These are phyloP conservation scores for Trichocladium uniseriatum DNA, from an alignment of 495 filamentous ascomycete species.

Conservation along the genomic window DNA sequence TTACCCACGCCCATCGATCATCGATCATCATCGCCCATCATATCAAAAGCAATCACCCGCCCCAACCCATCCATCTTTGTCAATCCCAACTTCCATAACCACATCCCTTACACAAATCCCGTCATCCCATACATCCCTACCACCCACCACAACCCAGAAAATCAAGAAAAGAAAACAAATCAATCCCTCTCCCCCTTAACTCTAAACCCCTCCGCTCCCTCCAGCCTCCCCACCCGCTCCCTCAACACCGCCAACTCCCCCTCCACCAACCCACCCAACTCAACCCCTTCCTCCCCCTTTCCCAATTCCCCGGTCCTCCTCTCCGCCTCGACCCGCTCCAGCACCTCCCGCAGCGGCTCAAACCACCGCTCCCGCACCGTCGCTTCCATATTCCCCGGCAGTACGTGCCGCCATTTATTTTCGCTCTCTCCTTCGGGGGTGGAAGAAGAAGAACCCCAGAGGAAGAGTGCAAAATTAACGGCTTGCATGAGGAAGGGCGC, in stretches of 20 bases:
- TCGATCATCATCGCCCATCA: too few relatives aligned
- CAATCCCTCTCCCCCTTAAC: slow-evolving; percentile 5
- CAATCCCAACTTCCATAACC: too few relatives aligned
- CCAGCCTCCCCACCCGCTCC: slow-evolving; percentile 27
- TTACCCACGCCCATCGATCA: too few relatives aligned
- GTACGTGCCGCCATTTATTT: slow-evolving; percentile 28
- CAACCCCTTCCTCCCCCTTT: slow-evolving; percentile 1
- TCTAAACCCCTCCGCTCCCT: slow-evolving; percentile 11
- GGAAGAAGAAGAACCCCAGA: slow-evolving; percentile 27
- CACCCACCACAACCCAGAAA: not conserved
- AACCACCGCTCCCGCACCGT: slow-evolving; percentile 46
- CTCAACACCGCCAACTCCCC: slow-evolving; percentile 31
- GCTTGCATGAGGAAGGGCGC: slow-evolving; percentile 38
- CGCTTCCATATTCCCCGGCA: slow-evolving; percentile 33
- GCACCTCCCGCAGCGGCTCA: slow-evolving; percentile 38
- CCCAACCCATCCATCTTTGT: too few relatives aligned
- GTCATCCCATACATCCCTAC: too few relatives aligned
- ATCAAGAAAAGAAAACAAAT: too few relatives aligned
- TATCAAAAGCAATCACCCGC: too few relatives aligned
- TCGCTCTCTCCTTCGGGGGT: not conserved
- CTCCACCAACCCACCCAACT: slow-evolving; percentile 13
- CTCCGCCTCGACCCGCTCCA: slow-evolving; percentile 31
- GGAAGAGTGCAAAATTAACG: slow-evolving; percentile 41
- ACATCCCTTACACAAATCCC: too few relatives aligned
- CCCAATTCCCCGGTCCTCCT: slow-evolving; percentile 17